phyloP scores from a whole-genome alignment of 2,329 filamentous ascomycete species.

The Tolypocladium inflatum region DNA sequence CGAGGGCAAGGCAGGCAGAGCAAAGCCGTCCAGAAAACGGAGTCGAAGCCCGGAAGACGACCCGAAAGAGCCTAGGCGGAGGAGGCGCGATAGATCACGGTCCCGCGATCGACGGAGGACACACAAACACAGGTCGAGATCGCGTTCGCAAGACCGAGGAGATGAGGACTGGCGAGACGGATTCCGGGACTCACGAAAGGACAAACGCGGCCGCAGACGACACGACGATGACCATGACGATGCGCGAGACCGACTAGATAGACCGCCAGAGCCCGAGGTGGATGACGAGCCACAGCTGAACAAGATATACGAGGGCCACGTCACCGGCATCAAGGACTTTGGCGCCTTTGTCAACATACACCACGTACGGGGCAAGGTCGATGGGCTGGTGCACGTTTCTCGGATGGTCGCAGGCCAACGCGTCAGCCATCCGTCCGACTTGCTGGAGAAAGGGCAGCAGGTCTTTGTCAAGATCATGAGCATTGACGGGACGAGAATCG shows the following conservation, averaged over 20 bases:
- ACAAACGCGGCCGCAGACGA: slow-evolving; percentile 26
- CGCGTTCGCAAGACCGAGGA: slow-evolving; percentile 26
- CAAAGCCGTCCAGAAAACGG: slow-evolving; percentile 42
- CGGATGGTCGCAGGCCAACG: slow-evolving; percentile 76
- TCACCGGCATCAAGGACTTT: slow-evolving; percentile 91
- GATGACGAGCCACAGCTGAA: slow-evolving; percentile 73
- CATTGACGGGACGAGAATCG: slow-evolving; percentile 72
- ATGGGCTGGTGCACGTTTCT: slow-evolving; percentile 90
- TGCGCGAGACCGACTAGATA: slow-evolving; percentile 49
- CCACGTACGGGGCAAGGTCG: slow-evolving; percentile 78
- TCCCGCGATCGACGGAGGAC: slow-evolving; percentile 29
- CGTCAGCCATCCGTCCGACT: slow-evolving; percentile 84
- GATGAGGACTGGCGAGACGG: slow-evolving; percentile 37
- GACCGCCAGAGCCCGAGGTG: slow-evolving; percentile 60
- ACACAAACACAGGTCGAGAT: slow-evolving; percentile 25
- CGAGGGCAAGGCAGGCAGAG: slow-evolving; percentile 54
- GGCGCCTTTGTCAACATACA: slow-evolving; percentile 91
- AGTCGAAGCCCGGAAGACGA: slow-evolving; percentile 49
- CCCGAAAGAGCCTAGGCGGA: slow-evolving; percentile 28
- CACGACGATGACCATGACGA: slow-evolving; percentile 32
- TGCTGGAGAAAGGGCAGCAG: slow-evolving; percentile 68
- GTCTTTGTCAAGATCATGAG: slow-evolving; percentile 92
- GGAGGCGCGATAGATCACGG: slow-evolving; percentile 29
- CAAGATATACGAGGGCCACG: slow-evolving; percentile 84
- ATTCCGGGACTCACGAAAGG: slow-evolving; percentile 18